These are phyloP conservation scores for Cyberlindnera sargentensis DNA, from an alignment of 805 yeast species.

Conservation along the genomic window DNA sequence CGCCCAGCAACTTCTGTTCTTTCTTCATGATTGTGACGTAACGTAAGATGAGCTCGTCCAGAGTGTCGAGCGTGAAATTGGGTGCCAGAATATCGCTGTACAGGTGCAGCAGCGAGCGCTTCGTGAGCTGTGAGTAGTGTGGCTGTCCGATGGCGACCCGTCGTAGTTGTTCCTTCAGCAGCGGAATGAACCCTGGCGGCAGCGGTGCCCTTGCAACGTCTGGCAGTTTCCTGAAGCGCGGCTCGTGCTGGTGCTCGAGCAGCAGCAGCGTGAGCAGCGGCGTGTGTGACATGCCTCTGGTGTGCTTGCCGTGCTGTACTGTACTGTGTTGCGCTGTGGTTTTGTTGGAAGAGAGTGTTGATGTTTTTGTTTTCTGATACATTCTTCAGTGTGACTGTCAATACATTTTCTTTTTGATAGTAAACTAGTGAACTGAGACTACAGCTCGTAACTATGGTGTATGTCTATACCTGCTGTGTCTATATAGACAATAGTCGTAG, in stretches of 20 bases:
- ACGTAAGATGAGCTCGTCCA: conserved; percentile 41
- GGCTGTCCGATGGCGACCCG: conserved; percentile 39
- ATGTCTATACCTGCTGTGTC: no score
- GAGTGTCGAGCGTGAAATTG: conserved; percentile 27
- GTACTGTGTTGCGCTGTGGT: background rate
- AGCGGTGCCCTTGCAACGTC: conserved; percentile 21
- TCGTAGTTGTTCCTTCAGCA: conserved; percentile 35
- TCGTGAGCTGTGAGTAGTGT: conserved; percentile 34
- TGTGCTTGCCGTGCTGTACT: no score
- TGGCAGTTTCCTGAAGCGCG: conserved; percentile 39
- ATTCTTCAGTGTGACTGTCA: no score
- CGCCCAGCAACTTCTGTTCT: conserved; percentile 34
- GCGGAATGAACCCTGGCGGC: conserved; percentile 26
- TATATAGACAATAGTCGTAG: no score
- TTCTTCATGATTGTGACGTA: conserved; percentile 48
- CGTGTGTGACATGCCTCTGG: conserved; percentile 34
- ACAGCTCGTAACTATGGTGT: no score
- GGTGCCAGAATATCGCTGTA: conserved; percentile 48
- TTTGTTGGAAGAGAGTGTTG: no score
- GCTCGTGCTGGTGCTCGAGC: conserved; percentile 57
- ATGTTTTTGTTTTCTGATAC: no score
- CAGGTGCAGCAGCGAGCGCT: conserved; percentile 53
- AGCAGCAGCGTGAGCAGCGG: conserved; percentile 48
- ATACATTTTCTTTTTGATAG: no score
- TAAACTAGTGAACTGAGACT: no score